Percentiles rank a stretch among this genome's conserved stretches.
Conservation (phyloP, 805 yeast genomes). For the Candida michaelii region DNA sequence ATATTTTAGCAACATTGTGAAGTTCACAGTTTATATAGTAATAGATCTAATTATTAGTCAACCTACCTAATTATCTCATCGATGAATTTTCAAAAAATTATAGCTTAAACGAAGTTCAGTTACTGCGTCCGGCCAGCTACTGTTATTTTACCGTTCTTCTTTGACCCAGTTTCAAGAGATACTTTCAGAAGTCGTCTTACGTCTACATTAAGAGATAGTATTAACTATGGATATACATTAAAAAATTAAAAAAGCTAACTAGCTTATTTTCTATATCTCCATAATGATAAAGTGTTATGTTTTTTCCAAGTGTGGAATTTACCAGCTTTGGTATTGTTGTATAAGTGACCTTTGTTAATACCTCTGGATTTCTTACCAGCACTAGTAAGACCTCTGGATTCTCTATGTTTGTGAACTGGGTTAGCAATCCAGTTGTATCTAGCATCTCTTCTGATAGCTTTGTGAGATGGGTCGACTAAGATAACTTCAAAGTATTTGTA, state of each 20-base stretch:
- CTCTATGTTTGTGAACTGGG: constrained; percentile 99
- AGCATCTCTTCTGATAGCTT: constrained; percentile 98
- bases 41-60: too few species aligned
- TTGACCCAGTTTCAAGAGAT: too few species aligned
- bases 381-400: constrained; percentile 97
- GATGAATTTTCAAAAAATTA: too few species aligned
- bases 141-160: too few species aligned
- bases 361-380: constrained; percentile 99
- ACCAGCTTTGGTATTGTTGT: constrained; percentile 97
- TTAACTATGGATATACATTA: constrained; percentile 2
- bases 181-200: too few species aligned
- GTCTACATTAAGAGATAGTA: background rate
- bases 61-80: too few species aligned
- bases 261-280: constrained; percentile 88
- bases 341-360: constrained; percentile 99
- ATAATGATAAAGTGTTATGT: constrained; percentile 96
- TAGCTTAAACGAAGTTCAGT: too few species aligned
- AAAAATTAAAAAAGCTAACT: constrained; percentile 2
- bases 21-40: too few species aligned
- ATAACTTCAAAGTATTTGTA: constrained; percentile 99
- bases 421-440: constrained; percentile 99
- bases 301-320: constrained; percentile 99
- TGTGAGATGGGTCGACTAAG: constrained; percentile 95
- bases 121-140: too few species aligned
- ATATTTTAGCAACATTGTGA: too few species aligned